Evolutionary conservation across 106 monocot genomes (phyloP).

Genomic region (Iris macrosiphon): DNA sequence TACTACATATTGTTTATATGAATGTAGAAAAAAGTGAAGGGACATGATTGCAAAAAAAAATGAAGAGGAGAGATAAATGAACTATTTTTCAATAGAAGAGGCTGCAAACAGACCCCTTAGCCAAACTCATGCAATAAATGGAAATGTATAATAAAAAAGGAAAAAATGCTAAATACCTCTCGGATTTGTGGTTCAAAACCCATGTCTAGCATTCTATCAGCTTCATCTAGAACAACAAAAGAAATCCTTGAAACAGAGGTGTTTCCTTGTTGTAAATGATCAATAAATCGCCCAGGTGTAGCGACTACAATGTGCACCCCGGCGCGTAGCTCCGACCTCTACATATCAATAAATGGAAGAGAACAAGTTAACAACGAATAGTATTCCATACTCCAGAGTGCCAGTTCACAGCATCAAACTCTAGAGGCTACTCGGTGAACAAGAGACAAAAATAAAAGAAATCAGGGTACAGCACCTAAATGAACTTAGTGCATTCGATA

Average conservation of each 20-base stretch:
- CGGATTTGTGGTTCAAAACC: constrained; percentile 68
- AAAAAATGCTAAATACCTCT: constrained; percentile 24
- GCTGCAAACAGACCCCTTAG: neutral
- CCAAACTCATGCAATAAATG: too few species aligned
- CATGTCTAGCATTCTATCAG: constrained; percentile 66
- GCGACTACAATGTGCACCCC: constrained; percentile 68
- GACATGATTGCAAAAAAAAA: too few species aligned
- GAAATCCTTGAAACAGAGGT: constrained; percentile 54
- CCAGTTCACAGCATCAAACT: neutral
- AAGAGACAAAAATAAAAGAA: neutral
- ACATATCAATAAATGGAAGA: constrained; percentile 6
- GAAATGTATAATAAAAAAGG: neutral
- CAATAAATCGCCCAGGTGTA: constrained; percentile 64
- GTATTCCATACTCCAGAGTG: neutral
- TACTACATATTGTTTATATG: too few species aligned
- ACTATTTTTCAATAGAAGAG: neutral
- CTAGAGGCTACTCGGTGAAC: neutral
- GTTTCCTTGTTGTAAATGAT: constrained; percentile 68
- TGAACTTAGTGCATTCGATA: neutral
- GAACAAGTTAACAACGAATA: neutral
- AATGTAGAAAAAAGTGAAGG: too few species aligned
- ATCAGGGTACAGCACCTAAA: neutral
- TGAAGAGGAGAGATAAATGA: too few species aligned
- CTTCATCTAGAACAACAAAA: constrained; percentile 61
- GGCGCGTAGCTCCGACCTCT: constrained; percentile 50